phyloP scores from a whole-genome alignment of 108 stramenopile species.

The Nitzschia inconspicua region DNA sequence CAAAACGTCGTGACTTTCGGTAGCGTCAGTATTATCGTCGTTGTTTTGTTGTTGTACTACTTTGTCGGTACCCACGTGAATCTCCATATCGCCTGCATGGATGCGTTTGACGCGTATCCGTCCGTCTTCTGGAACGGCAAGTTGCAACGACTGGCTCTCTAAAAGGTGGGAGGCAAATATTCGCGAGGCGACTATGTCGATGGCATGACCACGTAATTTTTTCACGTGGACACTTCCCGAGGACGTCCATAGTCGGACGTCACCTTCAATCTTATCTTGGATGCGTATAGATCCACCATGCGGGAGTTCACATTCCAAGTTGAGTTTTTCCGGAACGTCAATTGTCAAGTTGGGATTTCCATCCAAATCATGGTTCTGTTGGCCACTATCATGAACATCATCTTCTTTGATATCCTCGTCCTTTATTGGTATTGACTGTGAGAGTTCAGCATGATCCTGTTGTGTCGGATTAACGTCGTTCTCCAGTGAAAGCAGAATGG shows the following conservation, averaged over 20 bases:
- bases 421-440: background rate
- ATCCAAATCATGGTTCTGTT: slow-evolving; percentile 1
- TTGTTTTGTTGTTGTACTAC: background rate
- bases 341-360: slow-evolving; percentile 28
- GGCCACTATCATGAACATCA: slow-evolving; percentile 1
- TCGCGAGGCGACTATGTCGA: slow-evolving; percentile 28
- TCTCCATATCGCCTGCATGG: slow-evolving; percentile 48
- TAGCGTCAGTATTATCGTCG: slow-evolving; percentile 1
- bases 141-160: slow-evolving; percentile 54
- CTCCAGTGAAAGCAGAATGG: slow-evolving; percentile 11
- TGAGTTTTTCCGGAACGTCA: slow-evolving; percentile 74
- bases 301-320: slow-evolving; percentile 46
- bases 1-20: background rate
- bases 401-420: background rate
- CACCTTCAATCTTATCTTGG: slow-evolving; percentile 71
- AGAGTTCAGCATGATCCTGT: background rate
- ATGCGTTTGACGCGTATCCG: slow-evolving; percentile 75
- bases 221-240: slow-evolving; percentile 51
- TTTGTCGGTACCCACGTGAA: slow-evolving; percentile 18
- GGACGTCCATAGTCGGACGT: slow-evolving; percentile 46
- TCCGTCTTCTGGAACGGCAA: slow-evolving; percentile 23
- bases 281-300: slow-evolving; percentile 52
- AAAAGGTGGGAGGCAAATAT: slow-evolving; percentile 56
- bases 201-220: slow-evolving; percentile 66
- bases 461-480: background rate